phyloP scores from a whole-genome alignment of 2,329 filamentous ascomycete species.

The Monosporascus cannonballus region DNA sequence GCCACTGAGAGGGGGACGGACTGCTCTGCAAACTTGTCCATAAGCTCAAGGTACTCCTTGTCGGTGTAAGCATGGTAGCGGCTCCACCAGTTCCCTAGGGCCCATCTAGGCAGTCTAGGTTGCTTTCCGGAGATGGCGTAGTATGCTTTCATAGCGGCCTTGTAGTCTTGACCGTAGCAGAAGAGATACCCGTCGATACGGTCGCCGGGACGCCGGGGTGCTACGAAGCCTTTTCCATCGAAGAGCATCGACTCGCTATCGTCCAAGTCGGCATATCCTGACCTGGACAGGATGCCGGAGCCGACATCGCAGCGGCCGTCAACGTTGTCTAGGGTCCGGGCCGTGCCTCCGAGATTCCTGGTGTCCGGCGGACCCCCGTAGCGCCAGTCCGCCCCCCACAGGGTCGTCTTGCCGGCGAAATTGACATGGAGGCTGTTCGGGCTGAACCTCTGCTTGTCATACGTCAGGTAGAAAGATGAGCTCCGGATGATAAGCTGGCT shows the following conservation, averaged over 20 bases:
- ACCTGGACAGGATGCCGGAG: slow-evolving; percentile 42
- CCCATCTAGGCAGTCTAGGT: slow-evolving; percentile 49
- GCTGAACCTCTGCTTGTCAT: slow-evolving; percentile 51
- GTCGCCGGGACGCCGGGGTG: slow-evolving; percentile 37
- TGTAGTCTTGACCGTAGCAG: slow-evolving; percentile 51
- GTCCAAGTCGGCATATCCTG: slow-evolving; percentile 47
- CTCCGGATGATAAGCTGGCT: slow-evolving; percentile 50
- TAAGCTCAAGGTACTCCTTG: slow-evolving; percentile 49
- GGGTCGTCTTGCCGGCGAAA: slow-evolving; percentile 34
- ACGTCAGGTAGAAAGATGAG: slow-evolving; percentile 46
- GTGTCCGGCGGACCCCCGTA: slow-evolving; percentile 32
- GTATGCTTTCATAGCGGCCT: slow-evolving; percentile 45
- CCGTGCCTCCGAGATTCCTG: slow-evolving; percentile 36
- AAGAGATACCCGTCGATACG: slow-evolving; percentile 56
- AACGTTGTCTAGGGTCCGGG: slow-evolving; percentile 47
- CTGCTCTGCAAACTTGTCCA: slow-evolving; percentile 47
- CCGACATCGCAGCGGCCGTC: slow-evolving; percentile 46
- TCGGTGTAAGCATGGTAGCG: slow-evolving; percentile 53
- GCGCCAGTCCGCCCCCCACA: slow-evolving; percentile 41
- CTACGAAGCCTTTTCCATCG: slow-evolving; percentile 45
- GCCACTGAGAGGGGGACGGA: slow-evolving; percentile 52
- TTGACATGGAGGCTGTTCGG: slow-evolving; percentile 40
- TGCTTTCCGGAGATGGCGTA: slow-evolving; percentile 51
- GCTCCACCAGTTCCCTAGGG: slow-evolving; percentile 61
- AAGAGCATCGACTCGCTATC: slow-evolving; percentile 53